Evolutionary conservation across 2,329 filamentous ascomycete species (phyloP).

Genomic region (Beauveria asiatica): DNA sequence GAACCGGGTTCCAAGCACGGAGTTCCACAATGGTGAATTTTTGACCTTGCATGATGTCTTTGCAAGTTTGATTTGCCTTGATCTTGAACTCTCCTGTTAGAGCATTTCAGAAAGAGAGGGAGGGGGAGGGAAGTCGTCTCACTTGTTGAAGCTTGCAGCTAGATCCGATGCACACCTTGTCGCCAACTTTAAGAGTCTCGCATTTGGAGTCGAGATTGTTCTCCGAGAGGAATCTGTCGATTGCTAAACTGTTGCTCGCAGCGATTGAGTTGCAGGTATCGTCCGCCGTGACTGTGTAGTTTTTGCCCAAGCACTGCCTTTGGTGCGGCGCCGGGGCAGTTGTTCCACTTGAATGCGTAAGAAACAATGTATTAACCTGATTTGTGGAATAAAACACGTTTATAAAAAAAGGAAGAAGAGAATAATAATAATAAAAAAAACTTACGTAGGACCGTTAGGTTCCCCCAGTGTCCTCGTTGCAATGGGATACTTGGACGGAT

Average conservation of each 20-base stretch:
- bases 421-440: no score
- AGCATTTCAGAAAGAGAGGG: background rate
- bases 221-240: background rate
- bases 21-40: background rate
- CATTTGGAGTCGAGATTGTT: background rate
- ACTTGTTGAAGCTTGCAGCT: background rate
- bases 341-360: background rate
- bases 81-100: background rate
- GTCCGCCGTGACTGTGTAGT: background rate
- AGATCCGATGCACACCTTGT: background rate
- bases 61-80: background rate
- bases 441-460: background rate
- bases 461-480: background rate
- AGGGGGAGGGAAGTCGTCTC: background rate
- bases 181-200: background rate
- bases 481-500: background rate
- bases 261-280: background rate
- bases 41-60: background rate
- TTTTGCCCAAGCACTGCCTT: background rate
- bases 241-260: background rate
- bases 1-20: background rate
- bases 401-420: background rate
- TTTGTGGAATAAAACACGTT: no score
- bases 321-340: background rate
- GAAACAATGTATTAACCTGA: background rate